These are phyloP conservation scores for Sarocladiaceae sp. DNA, from an alignment of 2,329 filamentous ascomycete genomes.

Conservation along the genomic window DNA sequence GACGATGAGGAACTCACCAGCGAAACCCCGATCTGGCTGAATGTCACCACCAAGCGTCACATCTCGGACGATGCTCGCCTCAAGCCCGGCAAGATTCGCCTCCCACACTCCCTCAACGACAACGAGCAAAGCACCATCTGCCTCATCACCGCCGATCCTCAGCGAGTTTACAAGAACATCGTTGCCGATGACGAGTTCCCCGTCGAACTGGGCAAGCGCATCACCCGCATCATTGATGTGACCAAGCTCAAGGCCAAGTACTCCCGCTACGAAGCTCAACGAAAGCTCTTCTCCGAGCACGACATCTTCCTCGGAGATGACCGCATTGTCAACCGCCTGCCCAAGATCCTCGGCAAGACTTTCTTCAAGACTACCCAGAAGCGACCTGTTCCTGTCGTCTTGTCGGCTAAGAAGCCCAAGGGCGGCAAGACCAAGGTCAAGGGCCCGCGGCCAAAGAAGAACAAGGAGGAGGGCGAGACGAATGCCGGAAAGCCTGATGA, in stretches of 20 bases:
- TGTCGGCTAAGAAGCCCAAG: slow-evolving; percentile 57
- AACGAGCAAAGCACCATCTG: slow-evolving; percentile 65
- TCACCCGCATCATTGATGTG: slow-evolving; percentile 73
- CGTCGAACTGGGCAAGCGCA: slow-evolving; percentile 55
- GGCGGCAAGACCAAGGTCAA: slow-evolving; percentile 49
- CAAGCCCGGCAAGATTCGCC: slow-evolving; percentile 74
- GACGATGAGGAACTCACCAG: slow-evolving; percentile 32
- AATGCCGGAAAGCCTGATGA: slow-evolving; percentile 52
- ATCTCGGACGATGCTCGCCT: slow-evolving; percentile 67
- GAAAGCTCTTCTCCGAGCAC: slow-evolving; percentile 78
- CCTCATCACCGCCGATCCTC: slow-evolving; percentile 74
- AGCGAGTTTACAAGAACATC: slow-evolving; percentile 86
- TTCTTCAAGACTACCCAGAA: slow-evolving; percentile 84
- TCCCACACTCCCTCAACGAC: slow-evolving; percentile 70
- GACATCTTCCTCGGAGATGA: slow-evolving; percentile 94
- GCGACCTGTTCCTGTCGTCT: slow-evolving; percentile 75
- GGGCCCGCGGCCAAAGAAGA: slow-evolving; percentile 41
- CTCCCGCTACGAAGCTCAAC: slow-evolving; percentile 78
- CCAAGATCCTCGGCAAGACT: slow-evolving; percentile 76
- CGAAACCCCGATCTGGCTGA: slow-evolving; percentile 55
- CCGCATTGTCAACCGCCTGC: slow-evolving; percentile 68
- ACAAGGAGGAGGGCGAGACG: slow-evolving; percentile 27
- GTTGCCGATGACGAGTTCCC: slow-evolving; percentile 70
- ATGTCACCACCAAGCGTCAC: slow-evolving; percentile 59
- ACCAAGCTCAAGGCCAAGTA: slow-evolving; percentile 77